Evolutionary conservation across 23 red algal species (phyloP).

Genomic region (Gracilaria caudata): DNA sequence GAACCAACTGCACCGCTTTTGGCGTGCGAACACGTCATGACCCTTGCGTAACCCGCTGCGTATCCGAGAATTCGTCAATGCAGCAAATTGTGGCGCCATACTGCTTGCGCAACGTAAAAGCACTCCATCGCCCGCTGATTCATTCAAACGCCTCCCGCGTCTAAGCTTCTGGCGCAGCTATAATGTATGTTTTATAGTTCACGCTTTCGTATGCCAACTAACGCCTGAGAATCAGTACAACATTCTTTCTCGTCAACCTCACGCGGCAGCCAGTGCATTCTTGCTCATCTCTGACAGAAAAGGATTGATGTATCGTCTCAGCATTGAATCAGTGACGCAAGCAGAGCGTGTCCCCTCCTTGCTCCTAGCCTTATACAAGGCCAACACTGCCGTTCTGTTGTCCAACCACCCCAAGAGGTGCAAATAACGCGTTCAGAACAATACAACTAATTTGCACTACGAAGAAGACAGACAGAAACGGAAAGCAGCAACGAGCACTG

Average conservation of each 20-base stretch:
- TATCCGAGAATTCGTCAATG: not conserved
- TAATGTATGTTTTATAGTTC: no score
- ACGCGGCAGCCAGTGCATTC: not conserved
- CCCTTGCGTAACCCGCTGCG: not conserved
- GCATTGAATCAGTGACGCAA: not conserved
- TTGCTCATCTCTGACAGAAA: not conserved
- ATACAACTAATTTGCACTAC: no score
- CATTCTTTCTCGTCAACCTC: no score
- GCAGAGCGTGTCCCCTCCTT: not conserved
- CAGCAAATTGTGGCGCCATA: no score
- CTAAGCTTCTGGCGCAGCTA: no score
- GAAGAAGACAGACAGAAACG: not conserved
- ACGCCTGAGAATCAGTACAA: no score
- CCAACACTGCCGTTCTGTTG: not conserved
- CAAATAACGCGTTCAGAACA: no score
- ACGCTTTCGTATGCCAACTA: no score
- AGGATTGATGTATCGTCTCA: not conserved
- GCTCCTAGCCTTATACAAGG: not conserved
- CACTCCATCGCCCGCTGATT: no score
- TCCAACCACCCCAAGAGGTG: not conserved
- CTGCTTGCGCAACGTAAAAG: no score
- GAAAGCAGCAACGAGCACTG: not conserved
- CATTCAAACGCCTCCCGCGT: no score
- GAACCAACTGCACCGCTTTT: not conserved
- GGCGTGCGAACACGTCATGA: not conserved